Base-by-base conservation (phyloP, 2,329 filamentous ascomycete genomes). In the Cadophora malorum region DNA sequence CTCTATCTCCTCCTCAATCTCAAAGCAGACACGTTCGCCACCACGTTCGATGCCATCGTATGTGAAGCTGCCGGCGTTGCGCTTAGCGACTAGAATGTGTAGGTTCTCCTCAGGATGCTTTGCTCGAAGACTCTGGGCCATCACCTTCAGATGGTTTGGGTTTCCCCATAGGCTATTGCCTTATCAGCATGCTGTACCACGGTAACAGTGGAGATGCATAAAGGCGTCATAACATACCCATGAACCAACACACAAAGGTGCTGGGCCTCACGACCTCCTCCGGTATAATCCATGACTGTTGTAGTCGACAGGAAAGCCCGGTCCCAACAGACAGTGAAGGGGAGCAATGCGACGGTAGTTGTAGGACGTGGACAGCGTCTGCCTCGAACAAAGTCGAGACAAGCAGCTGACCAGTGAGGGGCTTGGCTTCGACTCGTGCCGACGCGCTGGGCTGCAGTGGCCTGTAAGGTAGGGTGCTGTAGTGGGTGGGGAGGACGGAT, bases 221-320 rank as follows among this genome's bases (percentile, higher is more conserved):
- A 23, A 5, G 12, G 45, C 21, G 21, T 64, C 73, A 35, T 45
- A 45, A 19, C 41, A 45, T 74, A 78, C 81, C 92, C 88, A 77
- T 95, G 92, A 63, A 94, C 89, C 55, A 95, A 83, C 52, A 95
- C 90, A 75, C 89, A 91, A 70, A 95, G 86, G 78, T 94, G 92
- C 72, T 91, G 84, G 59, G 90, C 88, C 67, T 85, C 80, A 55
- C 77, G 64, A 75, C 80, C 83, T 71, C 85, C 85, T 71, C 86
- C 85, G 68, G 80, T 83, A 75, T 83, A 83, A 71, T 84, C 80
- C 77, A 82, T 81, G 72, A 79, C 80, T 69, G 68, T 70, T 64
- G 74, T 71, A 59, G 73, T 71, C 56, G 73, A 75, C 69, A 79
- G 74, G 69, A 79, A 76, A 67, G 75, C 76, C 74, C 76, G 76